These are phyloP conservation scores for Westerdykella ornata DNA, from an alignment of 2,329 filamentous ascomycete species.

Conservation along the genomic window DNA sequence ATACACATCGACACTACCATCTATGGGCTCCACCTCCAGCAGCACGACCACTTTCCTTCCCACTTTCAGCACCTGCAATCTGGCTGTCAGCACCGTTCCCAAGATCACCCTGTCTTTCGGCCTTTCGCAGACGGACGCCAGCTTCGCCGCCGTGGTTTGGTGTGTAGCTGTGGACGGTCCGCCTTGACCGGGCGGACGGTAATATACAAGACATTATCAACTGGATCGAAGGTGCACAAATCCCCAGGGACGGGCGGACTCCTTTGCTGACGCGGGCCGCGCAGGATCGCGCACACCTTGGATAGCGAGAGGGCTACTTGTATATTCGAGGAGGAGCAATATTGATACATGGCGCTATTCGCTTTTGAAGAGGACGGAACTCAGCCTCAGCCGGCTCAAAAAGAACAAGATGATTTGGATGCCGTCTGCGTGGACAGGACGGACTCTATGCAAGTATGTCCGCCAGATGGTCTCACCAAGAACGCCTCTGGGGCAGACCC, in stretches of 20 bases:
- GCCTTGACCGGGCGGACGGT: constrained; percentile 50
- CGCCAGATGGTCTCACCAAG: constrained; percentile 15
- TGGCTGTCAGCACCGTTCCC: constrained; percentile 31
- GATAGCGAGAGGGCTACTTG: not conserved
- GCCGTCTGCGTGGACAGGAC: constrained; percentile 13
- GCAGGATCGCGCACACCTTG: constrained; percentile 15
- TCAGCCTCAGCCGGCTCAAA: constrained; percentile 15
- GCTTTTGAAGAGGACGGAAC: constrained; percentile 32
- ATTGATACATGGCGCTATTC: constrained; percentile 28
- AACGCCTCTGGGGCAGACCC: constrained; percentile 21
- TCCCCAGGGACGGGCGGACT: constrained; percentile 7
- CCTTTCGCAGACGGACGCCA: constrained; percentile 40
- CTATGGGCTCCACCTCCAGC: constrained; percentile 42
- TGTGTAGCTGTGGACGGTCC: constrained; percentile 45
- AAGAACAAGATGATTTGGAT: constrained; percentile 4
- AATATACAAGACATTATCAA: constrained; percentile 27
- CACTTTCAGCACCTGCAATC: constrained; percentile 26
- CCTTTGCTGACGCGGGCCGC: constrained; percentile 21
- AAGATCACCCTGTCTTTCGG: constrained; percentile 32
- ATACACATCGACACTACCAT: constrained; percentile 28
- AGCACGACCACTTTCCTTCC: constrained; percentile 25
- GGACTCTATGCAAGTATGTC: constrained; percentile 23
- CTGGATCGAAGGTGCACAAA: constrained; percentile 20
- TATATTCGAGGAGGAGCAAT: not conserved
- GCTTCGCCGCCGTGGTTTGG: constrained; percentile 45